A percentile compares a stretch with the other conserved stretches of the same genome.
phyloP scores from a whole-genome alignment of 2,329 filamentous ascomycete genomes.

The Arthrocladium fulminans region DNA sequence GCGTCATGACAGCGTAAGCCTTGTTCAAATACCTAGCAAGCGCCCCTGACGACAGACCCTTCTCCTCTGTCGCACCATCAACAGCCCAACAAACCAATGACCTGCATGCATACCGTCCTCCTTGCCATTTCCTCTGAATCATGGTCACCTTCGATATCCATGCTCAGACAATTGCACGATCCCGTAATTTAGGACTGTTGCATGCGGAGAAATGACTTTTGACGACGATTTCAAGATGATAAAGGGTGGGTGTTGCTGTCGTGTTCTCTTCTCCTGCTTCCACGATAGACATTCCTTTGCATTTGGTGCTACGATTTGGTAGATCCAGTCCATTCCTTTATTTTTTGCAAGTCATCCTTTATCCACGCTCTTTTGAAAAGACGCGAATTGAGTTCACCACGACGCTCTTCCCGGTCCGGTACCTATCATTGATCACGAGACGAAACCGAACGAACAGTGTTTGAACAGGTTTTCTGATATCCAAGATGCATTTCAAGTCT shows the following conservation, averaged over 20 bases:
- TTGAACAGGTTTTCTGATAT: neutral
- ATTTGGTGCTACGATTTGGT: slow-evolving; percentile 5
- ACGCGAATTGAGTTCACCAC: slow-evolving; percentile 6
- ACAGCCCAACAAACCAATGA: slow-evolving; percentile 1
- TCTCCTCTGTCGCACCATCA: slow-evolving; percentile 1
- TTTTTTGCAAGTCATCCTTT: slow-evolving; percentile 9
- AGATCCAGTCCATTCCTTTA: slow-evolving; percentile 8
- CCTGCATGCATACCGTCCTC: neutral
- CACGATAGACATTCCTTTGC: slow-evolving; percentile 9
- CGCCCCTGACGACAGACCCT: too few relatives aligned
- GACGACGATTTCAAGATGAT: neutral
- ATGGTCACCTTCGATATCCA: slow-evolving; percentile 3
- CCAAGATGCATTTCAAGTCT: slow-evolving; percentile 7
- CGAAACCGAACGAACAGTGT: slow-evolving; percentile 1
- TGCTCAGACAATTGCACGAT: slow-evolving; percentile 5
- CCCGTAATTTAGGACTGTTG: slow-evolving; percentile 5
- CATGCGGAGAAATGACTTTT: neutral
- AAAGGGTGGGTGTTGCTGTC: neutral
- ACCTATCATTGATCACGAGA: neutral
- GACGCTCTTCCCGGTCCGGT: slow-evolving; percentile 6
- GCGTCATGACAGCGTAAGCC: neutral
- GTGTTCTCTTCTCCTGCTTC: neutral
- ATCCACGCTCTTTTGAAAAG: slow-evolving; percentile 10
- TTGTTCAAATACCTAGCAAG: neutral
- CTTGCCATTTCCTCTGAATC: slow-evolving; percentile 3